Base-by-base conservation (phyloP, 2,329 filamentous ascomycete genomes). In the Colletotrichum brevisporum region DNA sequence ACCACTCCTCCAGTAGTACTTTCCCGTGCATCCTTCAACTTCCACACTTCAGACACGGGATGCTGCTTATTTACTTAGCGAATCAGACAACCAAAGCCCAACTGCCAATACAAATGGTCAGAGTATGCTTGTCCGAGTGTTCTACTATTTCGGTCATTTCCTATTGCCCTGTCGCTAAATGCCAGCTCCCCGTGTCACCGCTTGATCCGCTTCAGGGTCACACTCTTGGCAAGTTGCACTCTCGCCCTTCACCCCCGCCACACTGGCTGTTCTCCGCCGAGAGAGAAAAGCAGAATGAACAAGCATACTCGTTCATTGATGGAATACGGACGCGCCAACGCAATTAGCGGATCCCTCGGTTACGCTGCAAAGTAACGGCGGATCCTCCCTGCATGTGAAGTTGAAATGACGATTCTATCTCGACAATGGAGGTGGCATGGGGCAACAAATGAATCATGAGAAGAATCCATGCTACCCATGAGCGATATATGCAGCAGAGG, bases 291-390 rank as follows among this genome's bases (percentile, higher is more conserved):
- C 6, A 10, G n/a, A 18, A 21, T 48, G 45, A 8, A 21, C 4
- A 18, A 48, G 45, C 13, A 26, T 41, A 47, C n/a, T 18, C 55
- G 24, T 47, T 13, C 21, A 16, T 47, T n/a, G 13, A 47, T 6
- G 16, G 2, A 57, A 31, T 9, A 12, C 21, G 24, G 16, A 13
- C 24, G 45, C 41, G 31, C 55, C 21, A 41, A 24, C 41, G 16
- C 39, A 31, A 16, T 12, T 6, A 10, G 55, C 27, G 55, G 55
- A 47, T 45, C 55, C 45, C 41, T 16, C 15, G 2, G 55, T 26
- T 27, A 47, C 55, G 16, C 21, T 57, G 55, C 55, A 57, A 24
- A 47, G 41, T 6, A 12, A 57, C 27, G 55, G 43, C 55, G 43
- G 41, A 57, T 45, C 21, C 43, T 57, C 43, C 8, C 31, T 36